Conservation (phyloP, 257 asterid genomes). For the Handroanthus guayacan region DNA sequence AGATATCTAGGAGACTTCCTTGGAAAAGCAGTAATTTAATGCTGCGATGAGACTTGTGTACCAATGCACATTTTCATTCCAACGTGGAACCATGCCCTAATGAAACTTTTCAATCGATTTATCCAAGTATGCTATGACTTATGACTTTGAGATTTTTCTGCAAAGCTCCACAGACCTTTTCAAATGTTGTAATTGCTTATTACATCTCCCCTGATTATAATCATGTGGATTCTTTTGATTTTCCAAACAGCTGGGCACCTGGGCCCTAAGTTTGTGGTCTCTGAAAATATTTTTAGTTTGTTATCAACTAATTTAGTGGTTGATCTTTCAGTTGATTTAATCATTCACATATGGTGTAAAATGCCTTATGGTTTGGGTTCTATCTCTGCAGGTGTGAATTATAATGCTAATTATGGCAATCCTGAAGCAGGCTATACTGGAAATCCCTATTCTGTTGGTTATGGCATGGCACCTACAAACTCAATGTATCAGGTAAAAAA, state of each 20-base stretch:
- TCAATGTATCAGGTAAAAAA: slow-evolving; percentile 69
- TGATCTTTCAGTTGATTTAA: slow-evolving; percentile 13
- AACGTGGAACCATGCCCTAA: neutral
- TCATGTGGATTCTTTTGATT: neutral
- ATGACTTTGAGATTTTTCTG: slow-evolving; percentile 9
- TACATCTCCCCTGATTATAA: neutral
- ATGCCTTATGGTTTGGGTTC: slow-evolving; percentile 25
- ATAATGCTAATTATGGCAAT: slow-evolving; percentile 66
- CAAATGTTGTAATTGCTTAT: slow-evolving; percentile 4
- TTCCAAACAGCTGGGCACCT: slow-evolving; percentile 15
- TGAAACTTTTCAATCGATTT: slow-evolving; percentile 14
- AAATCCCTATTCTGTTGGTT: slow-evolving; percentile 66
- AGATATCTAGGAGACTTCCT: neutral
- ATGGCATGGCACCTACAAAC: slow-evolving; percentile 69
- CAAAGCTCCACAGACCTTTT: neutral
- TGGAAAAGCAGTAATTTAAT: neutral
- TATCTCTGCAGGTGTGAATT: slow-evolving; percentile 60
- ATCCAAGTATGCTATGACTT: neutral
- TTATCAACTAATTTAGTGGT: neutral
- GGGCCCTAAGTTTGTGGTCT: neutral
- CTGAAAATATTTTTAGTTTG: neutral
- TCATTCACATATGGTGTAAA: neutral
- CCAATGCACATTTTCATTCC: neutral
- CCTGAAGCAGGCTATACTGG: slow-evolving; percentile 66
- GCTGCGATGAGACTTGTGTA: neutral